Evolutionary conservation across 805 yeast species (phyloP), one percentile per base, ranked within the genome.

Genomic region (Starmerella roubikii): DNA sequence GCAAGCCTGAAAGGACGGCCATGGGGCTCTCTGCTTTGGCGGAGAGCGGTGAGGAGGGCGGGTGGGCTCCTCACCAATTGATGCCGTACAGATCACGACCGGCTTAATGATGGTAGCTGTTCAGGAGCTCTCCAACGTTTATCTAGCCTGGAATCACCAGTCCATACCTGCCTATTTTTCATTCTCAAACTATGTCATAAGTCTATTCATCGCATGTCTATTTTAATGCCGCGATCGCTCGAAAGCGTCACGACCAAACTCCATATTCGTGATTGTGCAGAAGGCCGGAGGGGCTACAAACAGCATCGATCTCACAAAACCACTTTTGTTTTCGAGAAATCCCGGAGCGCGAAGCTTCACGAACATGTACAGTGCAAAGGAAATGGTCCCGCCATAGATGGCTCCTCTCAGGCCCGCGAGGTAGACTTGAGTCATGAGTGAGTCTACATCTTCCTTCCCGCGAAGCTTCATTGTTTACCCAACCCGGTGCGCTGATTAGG

Each of bases 381-480:
- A 59, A 1, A 71, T 54, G 3, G 64, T 59, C 1, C 70, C 56
- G 35, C 94, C 94, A 4, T 59, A 55, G 18, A 68, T 60, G 44
- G 86, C 86, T 2, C 53, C 53, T 48, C 74, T 69, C 15, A 67
- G 27, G 38, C 78, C 84, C 56, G 85, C 88, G 7, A 55, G 48
- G 9, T 70, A 54, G 18, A 78, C 71, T 44, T 73, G 71, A 46
- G 66, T 62, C 51, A 66, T 65, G 58, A 80, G 84, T 15, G 74
- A 83, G 38, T 66, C 66, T 41, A 72, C 65, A 61, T 80, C 84
- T 57, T 77, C 80, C 43, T 69, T 65, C 24, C 77, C 62, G 32
- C 76, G 64, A 44, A 79, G 58, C 67, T 79, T 80, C 91, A 80
- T 79, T n/a, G n/a, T n/a, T n/a, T n/a, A n/a, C n/a, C n/a, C n/a